phyloP scores from a whole-genome alignment of 139 green algal genomes.

The Coelastrella sp. region DNA sequence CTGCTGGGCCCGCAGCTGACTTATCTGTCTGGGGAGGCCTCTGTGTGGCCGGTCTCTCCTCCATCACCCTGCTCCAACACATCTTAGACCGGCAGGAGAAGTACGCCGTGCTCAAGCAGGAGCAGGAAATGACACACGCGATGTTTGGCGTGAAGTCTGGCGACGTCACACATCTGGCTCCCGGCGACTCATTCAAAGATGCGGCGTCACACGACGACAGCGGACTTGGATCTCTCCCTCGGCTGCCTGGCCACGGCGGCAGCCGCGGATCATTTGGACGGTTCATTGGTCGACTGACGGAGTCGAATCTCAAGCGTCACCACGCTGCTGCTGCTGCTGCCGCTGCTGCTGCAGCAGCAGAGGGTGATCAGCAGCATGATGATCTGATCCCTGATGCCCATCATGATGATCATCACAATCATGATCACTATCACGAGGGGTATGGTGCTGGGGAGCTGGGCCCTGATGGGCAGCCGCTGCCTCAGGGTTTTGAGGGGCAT shows the following conservation, averaged over 20 bases:
- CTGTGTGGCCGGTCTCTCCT: neutral
- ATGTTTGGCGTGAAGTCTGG: neutral
- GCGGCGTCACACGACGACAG: neutral
- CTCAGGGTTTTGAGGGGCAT: too few relatives aligned
- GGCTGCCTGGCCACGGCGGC: neutral
- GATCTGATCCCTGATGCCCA: too few relatives aligned
- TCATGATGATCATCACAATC: too few relatives aligned
- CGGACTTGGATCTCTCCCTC: neutral
- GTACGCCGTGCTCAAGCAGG: neutral
- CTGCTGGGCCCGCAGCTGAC: neutral
- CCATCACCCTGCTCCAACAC: constrained; percentile 19
- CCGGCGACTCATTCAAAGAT: neutral
- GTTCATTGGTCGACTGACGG: neutral
- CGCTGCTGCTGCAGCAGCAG: neutral
- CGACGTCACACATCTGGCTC: neutral
- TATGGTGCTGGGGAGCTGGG: too few relatives aligned
- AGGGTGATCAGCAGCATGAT: too few relatives aligned
- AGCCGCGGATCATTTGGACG: neutral
- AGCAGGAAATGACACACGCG: neutral
- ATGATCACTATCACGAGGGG: too few relatives aligned
- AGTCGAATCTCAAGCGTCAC: neutral
- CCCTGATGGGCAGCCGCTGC: too few relatives aligned
- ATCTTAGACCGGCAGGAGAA: constrained; percentile 31
- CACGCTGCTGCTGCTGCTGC: neutral
- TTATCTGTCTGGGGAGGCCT: neutral